These are phyloP conservation scores for Quercus lobata DNA, from an alignment of 331 rosid species.

Conservation along the genomic window DNA sequence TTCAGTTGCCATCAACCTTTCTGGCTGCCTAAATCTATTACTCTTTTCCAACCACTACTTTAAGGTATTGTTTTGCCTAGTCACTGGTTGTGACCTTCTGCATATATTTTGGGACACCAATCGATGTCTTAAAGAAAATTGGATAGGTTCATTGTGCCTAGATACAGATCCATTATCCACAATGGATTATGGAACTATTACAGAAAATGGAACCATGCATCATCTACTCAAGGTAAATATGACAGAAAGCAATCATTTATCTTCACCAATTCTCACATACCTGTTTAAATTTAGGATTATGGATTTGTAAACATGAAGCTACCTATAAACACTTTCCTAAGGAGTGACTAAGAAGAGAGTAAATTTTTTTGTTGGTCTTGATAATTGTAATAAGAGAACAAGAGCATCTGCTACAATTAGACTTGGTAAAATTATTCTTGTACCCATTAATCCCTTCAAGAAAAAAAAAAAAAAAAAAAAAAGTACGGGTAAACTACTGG, in stretches of 20 bases:
- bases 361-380: background rate
- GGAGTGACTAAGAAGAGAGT: background rate
- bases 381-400: background rate
- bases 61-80: background rate
- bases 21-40: background rate
- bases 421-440: too few species aligned
- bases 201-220: background rate
- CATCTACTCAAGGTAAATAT: background rate
- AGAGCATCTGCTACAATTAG: background rate
- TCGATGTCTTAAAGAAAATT: background rate
- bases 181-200: background rate
- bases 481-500: too few species aligned
- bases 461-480: too few species aligned
- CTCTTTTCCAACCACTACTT: background rate
- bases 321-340: background rate
- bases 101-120: background rate
- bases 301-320: background rate
- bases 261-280: too few species aligned
- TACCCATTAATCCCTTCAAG: too few species aligned
- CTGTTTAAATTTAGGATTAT: background rate
- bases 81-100: background rate
- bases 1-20: background rate
- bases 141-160: background rate
- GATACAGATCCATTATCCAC: background rate
- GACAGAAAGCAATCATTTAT: too few species aligned